phyloP scores from a whole-genome alignment of 148 eudicot species.

The Bassia scoparia region DNA sequence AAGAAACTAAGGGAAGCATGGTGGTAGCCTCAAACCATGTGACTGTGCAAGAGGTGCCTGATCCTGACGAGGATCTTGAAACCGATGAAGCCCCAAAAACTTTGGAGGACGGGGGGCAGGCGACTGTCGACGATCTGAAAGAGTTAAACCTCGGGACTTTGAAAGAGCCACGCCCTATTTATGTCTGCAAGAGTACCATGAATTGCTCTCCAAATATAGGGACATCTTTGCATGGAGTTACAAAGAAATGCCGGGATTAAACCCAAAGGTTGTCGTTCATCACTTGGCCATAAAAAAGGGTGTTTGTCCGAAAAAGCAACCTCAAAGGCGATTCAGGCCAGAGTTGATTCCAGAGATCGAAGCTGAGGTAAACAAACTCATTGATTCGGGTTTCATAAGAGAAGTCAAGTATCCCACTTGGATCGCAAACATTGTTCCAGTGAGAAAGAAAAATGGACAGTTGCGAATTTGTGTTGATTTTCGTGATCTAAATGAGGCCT shows the following conservation, averaged over 20 bases:
- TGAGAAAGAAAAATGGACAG: too few relatives aligned
- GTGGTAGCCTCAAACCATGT: background rate
- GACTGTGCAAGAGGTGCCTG: background rate
- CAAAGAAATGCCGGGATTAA: background rate
- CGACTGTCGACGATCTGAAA: background rate
- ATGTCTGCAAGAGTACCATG: background rate
- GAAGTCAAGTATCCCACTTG: too few relatives aligned
- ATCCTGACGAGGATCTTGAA: background rate
- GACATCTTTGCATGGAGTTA: slow-evolving; percentile 16
- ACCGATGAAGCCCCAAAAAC: background rate
- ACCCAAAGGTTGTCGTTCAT: background rate
- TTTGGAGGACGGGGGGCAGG: slow-evolving; percentile 8
- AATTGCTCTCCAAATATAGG: background rate
- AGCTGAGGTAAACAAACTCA: too few relatives aligned
- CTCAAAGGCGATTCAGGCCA: too few relatives aligned
- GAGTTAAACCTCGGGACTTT: background rate
- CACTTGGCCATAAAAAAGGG: background rate
- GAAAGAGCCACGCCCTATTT: background rate
- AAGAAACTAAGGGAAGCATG: too few relatives aligned
- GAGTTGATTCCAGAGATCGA: too few relatives aligned
- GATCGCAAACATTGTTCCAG: too few relatives aligned
- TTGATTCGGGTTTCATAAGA: too few relatives aligned
- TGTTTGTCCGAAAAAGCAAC: background rate
- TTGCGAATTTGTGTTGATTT: too few relatives aligned
- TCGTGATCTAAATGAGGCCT: too few relatives aligned